Percentiles rank a stretch among this genome's conserved stretches.
Evolutionary conservation across 106 monocot species (phyloP).

Genomic region (Agapanthus africanus): DNA sequence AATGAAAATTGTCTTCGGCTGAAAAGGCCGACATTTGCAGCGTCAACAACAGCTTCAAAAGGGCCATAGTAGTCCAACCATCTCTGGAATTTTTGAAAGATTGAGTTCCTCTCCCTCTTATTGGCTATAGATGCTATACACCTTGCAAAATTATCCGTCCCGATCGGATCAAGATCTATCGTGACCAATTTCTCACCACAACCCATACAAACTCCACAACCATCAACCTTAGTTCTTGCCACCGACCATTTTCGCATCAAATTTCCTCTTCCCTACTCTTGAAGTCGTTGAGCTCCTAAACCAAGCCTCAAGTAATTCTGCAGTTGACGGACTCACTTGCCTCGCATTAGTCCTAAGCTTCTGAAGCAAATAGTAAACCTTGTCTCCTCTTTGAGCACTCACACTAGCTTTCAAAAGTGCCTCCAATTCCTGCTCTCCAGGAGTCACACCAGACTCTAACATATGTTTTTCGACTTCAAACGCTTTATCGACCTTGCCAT

Average conservation of each 20-base stretch:
- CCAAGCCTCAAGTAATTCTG: slow-evolving; percentile 51
- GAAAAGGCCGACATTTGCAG: slow-evolving; percentile 84
- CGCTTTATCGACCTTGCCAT: slow-evolving; percentile 46
- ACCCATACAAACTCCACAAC: slow-evolving; percentile 34
- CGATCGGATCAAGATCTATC: slow-evolving; percentile 69
- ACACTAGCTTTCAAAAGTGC: slow-evolving; percentile 54
- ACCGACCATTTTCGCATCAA: slow-evolving; percentile 44
- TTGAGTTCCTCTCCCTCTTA: slow-evolving; percentile 53
- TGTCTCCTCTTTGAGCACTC: slow-evolving; percentile 30
- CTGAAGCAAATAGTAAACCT: slow-evolving; percentile 61
- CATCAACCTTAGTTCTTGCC: slow-evolving; percentile 21
- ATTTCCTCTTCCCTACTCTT: slow-evolving; percentile 63
- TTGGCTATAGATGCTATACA: slow-evolving; percentile 53
- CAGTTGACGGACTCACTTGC: slow-evolving; percentile 46
- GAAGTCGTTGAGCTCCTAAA: slow-evolving; percentile 49
- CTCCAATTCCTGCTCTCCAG: slow-evolving; percentile 59
- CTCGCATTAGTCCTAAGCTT: slow-evolving; percentile 54
- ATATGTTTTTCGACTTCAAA: slow-evolving; percentile 64
- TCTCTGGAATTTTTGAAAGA: slow-evolving; percentile 74
- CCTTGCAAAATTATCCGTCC: slow-evolving; percentile 55
- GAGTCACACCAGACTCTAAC: slow-evolving; percentile 37
- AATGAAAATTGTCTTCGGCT: slow-evolving; percentile 54
- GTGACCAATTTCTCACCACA: slow-evolving; percentile 64
- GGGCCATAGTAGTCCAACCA: slow-evolving; percentile 89
- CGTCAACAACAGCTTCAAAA: slow-evolving; percentile 89